Evolutionary conservation across 2,329 filamentous ascomycete species (phyloP), one percentile per base, ranked within the genome.

Genomic region (Alternaria solani): DNA sequence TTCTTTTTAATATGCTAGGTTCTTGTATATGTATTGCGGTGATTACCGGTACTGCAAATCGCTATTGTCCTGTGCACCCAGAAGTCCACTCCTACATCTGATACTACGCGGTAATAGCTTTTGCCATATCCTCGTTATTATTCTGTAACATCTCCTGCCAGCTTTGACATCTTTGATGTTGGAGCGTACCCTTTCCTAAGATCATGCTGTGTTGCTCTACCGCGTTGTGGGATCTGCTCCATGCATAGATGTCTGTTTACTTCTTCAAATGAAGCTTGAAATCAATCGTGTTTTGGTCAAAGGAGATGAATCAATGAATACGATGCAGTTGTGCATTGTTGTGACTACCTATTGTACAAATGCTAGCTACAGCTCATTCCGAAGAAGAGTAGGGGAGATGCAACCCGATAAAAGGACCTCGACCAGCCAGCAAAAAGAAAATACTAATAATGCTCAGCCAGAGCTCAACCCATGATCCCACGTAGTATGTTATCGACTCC

Each of bases 351-450:
- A 1, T 44, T 43, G 9, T 54, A 54, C 26, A 43, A 23, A 26
- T 44, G 14, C 51, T 53, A 53, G 38, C 38, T 42, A 34, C 28
- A 16, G 18, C n/a, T 26, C 32, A 32, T 41, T 20, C n/a, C 34
- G 18, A 54, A 36, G 30, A 26, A 43, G 49, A 36, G 44, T 25
- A 44, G 55, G 55, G 55, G 55, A 57, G 55, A 57, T 57, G n/a
- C 55, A 38, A 57, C 55, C 47, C 18, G 8, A n/a, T 32, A 38
- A 44, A 57, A 57, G 55, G 55, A 57, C 53, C 53, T 55, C 53
- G 30, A 55, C 53, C 53, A 44, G 18, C 32, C 34, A 48, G 14
- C 20, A 30, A 30, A 14, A 26, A 30, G 9, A n/a, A 23, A 20
- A 30, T 39, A 9, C 0, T 12, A 30, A 20, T 7, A 53, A 53